Conservation (phyloP, 768 basidiomycete genomes). For the Dendrothele bispora region DNA sequence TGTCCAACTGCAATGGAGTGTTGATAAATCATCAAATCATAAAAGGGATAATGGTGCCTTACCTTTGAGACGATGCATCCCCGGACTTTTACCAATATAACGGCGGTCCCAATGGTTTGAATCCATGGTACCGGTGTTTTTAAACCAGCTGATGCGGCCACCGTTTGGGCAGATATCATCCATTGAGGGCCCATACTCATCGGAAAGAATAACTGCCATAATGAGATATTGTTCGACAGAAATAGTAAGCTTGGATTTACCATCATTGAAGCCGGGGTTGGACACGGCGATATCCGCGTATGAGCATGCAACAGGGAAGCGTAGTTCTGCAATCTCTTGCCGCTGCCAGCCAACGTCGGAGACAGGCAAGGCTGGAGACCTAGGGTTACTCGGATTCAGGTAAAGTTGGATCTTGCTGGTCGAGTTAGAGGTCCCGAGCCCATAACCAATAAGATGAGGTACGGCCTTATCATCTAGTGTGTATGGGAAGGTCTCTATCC, state of each 20-base stretch:
- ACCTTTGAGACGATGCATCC: slow-evolving; percentile 3
- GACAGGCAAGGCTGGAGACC: background rate
- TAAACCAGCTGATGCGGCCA: background rate
- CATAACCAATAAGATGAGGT: background rate
- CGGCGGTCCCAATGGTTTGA: background rate
- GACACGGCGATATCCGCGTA: background rate
- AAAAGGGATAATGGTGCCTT: no score
- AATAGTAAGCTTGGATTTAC: background rate
- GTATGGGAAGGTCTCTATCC: background rate
- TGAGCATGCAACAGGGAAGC: background rate
- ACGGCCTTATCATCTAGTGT: background rate
- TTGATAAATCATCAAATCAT: background rate
- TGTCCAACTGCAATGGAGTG: background rate
- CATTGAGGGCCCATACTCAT: slow-evolving; percentile 1
- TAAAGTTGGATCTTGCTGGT: background rate
- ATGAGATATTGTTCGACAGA: background rate
- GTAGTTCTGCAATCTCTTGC: background rate
- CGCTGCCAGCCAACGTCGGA: background rate
- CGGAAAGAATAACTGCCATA: background rate
- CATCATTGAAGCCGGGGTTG: background rate
- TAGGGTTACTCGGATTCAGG: background rate
- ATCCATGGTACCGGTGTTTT: background rate
- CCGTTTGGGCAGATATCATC: background rate
- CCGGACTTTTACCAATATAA: background rate
- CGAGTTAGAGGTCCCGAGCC: background rate